Percentiles rank a stretch among this genome's conserved stretches.
These are phyloP conservation scores for Globisporangium orthogonon DNA, from an alignment of 352 stramenopile genomes.

Conservation along the genomic window DNA sequence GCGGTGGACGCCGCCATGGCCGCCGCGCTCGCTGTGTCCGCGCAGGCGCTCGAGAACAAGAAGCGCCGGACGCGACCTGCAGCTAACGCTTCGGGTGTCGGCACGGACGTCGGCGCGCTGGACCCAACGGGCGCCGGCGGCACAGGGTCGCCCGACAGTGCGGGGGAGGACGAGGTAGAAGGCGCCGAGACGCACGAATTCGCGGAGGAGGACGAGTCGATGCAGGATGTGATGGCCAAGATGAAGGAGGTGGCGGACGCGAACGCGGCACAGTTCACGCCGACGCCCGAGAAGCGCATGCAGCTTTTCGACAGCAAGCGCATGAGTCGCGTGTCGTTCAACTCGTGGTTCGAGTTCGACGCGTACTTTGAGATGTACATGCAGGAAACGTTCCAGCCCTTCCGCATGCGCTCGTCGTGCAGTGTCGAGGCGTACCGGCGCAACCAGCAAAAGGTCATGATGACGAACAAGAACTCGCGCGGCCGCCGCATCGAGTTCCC, in stretches of 20 bases:
- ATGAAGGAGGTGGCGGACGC: constrained; percentile 42
- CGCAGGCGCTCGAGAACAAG: constrained; percentile 25
- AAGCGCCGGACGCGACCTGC: constrained; percentile 23
- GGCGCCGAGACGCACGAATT: constrained; percentile 32
- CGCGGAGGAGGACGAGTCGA: constrained; percentile 45
- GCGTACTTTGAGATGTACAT: constrained; percentile 87
- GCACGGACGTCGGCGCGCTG: background rate
- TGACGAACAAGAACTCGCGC: constrained; percentile 84
- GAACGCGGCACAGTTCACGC: constrained; percentile 29
- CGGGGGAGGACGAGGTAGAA: constrained; percentile 26
- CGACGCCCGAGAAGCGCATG: constrained; percentile 27
- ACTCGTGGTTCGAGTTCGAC: constrained; percentile 85
- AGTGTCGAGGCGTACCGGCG: constrained; percentile 77
- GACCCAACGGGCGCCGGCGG: constrained; percentile 5
- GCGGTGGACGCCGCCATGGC: constrained; percentile 2
- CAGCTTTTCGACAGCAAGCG: constrained; percentile 76
- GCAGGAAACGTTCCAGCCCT: constrained; percentile 84
- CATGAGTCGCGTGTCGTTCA: constrained; percentile 81
- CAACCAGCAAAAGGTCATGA: constrained; percentile 85
- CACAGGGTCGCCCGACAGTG: constrained; percentile 13
- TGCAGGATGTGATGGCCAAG: constrained; percentile 61
- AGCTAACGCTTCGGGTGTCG: constrained; percentile 2
- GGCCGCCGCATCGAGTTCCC: constrained; percentile 75
- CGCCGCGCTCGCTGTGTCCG: constrained; percentile 12
- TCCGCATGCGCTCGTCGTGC: constrained; percentile 81